phyloP scores from a whole-genome alignment of 148 eudicot genomes.

The Mesembryanthemum crystallinum region DNA sequence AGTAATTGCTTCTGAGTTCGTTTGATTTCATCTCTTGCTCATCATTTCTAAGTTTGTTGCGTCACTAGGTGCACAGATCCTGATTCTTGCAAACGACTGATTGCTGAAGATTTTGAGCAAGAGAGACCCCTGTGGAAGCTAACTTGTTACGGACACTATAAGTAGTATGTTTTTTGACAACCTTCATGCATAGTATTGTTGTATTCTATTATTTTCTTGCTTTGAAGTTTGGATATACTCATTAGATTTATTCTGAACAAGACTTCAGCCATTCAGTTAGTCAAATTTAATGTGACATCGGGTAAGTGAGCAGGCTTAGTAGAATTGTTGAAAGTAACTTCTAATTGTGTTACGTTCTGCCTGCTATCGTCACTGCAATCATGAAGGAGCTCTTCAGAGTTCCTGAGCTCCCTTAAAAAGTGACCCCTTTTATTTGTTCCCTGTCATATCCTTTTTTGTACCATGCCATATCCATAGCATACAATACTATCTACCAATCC shows the following conservation, averaged over 20 bases:
- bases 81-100: slow-evolving; percentile 61
- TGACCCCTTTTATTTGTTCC: background rate
- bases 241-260: background rate
- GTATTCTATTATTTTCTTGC: background rate
- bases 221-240: background rate
- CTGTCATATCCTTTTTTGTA: background rate
- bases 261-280: background rate
- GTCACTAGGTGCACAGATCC: slow-evolving; percentile 77
- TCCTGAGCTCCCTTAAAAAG: background rate
- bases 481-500: background rate
- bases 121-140: slow-evolving; percentile 97
- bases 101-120: slow-evolving; percentile 65
- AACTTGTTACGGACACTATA: slow-evolving; percentile 80
- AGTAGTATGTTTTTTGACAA: slow-evolving; percentile 45
- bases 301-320: background rate
- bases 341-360: background rate
- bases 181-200: background rate
- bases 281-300: background rate
- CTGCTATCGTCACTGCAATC: background rate
- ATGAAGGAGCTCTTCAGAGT: background rate
- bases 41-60: slow-evolving; percentile 23
- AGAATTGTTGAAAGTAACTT: background rate
- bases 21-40: background rate
- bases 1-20: background rate
- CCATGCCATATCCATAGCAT: background rate